Base-by-base conservation (phyloP, 2,329 filamentous ascomycete species). In the Botrytis fabae region DNA sequence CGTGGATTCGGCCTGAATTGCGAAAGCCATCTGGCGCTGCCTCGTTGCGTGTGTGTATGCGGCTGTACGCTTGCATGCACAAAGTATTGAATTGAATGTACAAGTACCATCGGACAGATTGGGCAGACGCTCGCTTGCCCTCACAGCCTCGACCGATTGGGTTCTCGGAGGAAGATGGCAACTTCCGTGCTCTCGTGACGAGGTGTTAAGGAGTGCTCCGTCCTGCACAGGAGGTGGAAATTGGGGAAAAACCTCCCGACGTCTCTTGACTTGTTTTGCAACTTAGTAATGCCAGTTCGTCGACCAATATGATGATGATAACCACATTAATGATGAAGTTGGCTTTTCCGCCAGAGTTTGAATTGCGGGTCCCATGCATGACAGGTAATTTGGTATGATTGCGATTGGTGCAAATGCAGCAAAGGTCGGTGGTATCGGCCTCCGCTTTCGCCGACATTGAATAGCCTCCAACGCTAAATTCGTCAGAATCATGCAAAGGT, bases 341-440 rank as follows among this genome's bases (percentile, higher is more conserved):
- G n/a, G 42, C 5, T 40, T 68, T 40, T 54, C 18, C 22, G 38
- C 14, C 32, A 40, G 64, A 28, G 25, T 40, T 28, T 68, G 38
- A 28, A 57, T 28, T 68, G 25, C 25, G 18, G 46, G 32, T 54
- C 20, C 40, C 25, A 40, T n/a, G 38, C 16, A 65, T 48, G 63
- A 38, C 44, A 32, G 18, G 20, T 22, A 22, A 20, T 25, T 65
- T 46, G 25, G 28, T 35, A 12, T 38, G 32, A n/a, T 40, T 66
- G 32, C 22, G 32, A 66, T 66, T 54, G 46, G 64, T 57, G 38
- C 32, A 35, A 28, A 54, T 51, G 18, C 16, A 68, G 16, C 25
- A n/a, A 35, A 68, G 28, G 64, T 68, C 64, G 64, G 64, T 68
- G 64, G 25, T 54, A 40, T 68, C 64, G 64, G 64, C 64, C 35